These are phyloP conservation scores for Fraxinus dipetala DNA, from an alignment of 305 asterid genomes.

Conservation along the genomic window DNA sequence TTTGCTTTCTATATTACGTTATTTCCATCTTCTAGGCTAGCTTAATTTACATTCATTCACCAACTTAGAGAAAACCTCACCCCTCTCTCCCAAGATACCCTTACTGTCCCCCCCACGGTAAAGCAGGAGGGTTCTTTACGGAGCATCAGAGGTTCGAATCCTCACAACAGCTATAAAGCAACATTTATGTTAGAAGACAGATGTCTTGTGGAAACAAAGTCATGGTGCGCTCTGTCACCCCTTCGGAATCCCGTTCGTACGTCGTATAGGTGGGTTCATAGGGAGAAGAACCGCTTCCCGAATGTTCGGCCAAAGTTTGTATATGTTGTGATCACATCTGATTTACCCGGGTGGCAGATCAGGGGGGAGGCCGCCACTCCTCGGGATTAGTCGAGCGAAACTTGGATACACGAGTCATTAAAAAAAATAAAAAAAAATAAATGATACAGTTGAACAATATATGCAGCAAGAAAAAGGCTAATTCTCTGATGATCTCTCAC, in stretches of 20 bases:
- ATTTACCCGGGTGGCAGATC: neutral
- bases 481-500: neutral
- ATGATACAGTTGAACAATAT: neutral
- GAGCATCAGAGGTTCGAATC: too few relatives aligned
- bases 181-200: too few relatives aligned
- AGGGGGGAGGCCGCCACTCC: neutral
- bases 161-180: too few relatives aligned
- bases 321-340: neutral
- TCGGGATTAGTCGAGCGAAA: too few relatives aligned
- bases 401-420: neutral
- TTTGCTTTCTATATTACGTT: neutral
- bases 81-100: neutral
- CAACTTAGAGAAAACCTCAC: neutral
- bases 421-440: too few relatives aligned
- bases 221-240: too few relatives aligned
- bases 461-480: neutral
- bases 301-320: neutral
- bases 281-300: neutral
- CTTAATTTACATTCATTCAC: neutral
- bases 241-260: too few relatives aligned
- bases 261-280: neutral
- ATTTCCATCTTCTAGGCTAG: neutral
- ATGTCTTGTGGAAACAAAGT: too few relatives aligned
- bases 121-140: too few relatives aligned
- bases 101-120: neutral